Conservation (phyloP, 139 green algal genomes). For the Picochlorum sp. region DNA sequence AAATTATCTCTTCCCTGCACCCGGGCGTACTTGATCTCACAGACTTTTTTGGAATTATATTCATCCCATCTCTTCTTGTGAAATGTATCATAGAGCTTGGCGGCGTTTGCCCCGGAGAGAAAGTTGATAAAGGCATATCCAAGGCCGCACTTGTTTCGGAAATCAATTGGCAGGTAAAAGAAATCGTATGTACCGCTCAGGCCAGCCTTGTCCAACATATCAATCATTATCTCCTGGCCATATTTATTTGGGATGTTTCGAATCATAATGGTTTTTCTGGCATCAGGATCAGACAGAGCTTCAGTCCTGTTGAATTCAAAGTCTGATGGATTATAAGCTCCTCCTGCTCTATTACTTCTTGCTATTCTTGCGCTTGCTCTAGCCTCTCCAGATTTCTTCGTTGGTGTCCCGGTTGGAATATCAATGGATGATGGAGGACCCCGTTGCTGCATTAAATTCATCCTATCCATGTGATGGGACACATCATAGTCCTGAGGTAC, state of each 20-base stretch:
- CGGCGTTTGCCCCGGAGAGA: slow-evolving; percentile 8
- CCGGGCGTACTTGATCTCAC: slow-evolving; percentile 35
- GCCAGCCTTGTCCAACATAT: slow-evolving; percentile 24
- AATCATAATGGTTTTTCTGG: slow-evolving; percentile 42
- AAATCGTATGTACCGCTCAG: slow-evolving; percentile 52
- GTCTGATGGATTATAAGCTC: slow-evolving; percentile 28
- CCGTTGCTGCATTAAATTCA: not conserved
- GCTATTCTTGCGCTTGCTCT: slow-evolving; percentile 28
- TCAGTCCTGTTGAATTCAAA: slow-evolving; percentile 38
- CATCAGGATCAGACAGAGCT: slow-evolving; percentile 18
- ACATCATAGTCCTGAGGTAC: not conserved
- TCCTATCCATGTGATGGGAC: not conserved
- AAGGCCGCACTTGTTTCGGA: slow-evolving; percentile 68
- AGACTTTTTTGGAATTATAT: slow-evolving; percentile 63
- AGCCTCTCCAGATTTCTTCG: not conserved
- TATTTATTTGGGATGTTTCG: slow-evolving; percentile 58
- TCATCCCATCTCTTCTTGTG: slow-evolving; percentile 54
- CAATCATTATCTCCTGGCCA: slow-evolving; percentile 37
- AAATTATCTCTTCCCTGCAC: slow-evolving; percentile 39
- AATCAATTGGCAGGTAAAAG: slow-evolving; percentile 73
- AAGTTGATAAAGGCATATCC: slow-evolving; percentile 75
- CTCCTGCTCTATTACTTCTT: slow-evolving; percentile 21
- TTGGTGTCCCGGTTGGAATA: too few relatives aligned
- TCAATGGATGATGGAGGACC: not conserved
- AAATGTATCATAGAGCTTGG: slow-evolving; percentile 49